Evolutionary conservation across 2,329 filamentous ascomycete species (phyloP).

Genomic region (Macrophomina phaseolina): DNA sequence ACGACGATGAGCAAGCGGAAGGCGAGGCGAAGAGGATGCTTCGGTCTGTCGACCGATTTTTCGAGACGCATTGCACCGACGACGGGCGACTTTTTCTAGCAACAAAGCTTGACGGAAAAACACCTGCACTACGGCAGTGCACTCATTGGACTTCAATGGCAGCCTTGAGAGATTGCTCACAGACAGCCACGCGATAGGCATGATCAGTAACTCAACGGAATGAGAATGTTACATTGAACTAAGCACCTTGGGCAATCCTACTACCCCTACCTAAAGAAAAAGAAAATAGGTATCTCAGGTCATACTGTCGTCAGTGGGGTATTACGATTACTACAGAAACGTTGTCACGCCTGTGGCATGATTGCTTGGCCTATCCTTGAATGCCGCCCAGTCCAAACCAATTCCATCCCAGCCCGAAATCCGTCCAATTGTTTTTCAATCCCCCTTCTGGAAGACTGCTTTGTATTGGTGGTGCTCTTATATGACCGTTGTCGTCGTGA

Average conservation of each 20-base stretch:
- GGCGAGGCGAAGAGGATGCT: too few relatives aligned
- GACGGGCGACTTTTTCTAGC: too few relatives aligned
- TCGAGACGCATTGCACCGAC: too few relatives aligned
- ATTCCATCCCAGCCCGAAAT: neutral
- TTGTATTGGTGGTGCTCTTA: neutral
- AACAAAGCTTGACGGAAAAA: too few relatives aligned
- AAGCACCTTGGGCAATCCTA: neutral
- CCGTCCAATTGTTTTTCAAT: neutral
- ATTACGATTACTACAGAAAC: slow-evolving; percentile 9
- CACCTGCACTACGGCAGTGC: too few relatives aligned
- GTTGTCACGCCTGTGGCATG: neutral
- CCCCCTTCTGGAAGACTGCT: neutral
- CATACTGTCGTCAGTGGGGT: slow-evolving; percentile 5
- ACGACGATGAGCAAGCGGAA: too few relatives aligned
- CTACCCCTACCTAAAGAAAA: neutral
- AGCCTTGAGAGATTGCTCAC: too few relatives aligned
- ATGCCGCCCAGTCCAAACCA: neutral
- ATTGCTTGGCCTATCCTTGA: neutral
- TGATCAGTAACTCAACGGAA: neutral
- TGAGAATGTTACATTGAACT: neutral
- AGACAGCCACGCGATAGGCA: too few relatives aligned
- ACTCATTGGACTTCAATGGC: too few relatives aligned
- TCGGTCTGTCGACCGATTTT: too few relatives aligned
- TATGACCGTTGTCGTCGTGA: slow-evolving; percentile 1
- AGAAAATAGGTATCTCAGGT: slow-evolving; percentile 1